These are phyloP conservation scores for Dictyostelium intermedium DNA, from an alignment of 78 protist genomes.

Conservation along the genomic window DNA sequence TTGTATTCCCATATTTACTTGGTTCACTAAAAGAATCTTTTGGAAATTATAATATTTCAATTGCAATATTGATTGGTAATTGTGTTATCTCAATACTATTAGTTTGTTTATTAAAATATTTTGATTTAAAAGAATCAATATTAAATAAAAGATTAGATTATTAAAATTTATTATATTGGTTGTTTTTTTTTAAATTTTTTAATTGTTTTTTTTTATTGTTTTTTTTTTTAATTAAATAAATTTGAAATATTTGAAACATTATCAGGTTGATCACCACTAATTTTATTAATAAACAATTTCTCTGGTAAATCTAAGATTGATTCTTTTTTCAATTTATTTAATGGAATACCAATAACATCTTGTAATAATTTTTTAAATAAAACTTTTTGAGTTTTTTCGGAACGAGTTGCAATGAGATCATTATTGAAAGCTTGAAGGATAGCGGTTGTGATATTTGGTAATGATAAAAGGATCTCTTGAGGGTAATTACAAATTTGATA, in stretches of 20 bases:
- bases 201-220: background rate
- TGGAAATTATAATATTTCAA: slow-evolving; percentile 39
- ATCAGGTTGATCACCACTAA: background rate
- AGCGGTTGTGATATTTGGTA: slow-evolving; percentile 13
- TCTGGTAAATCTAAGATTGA: slow-evolving; percentile 52
- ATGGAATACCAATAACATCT: slow-evolving; percentile 8
- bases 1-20: slow-evolving; percentile 34
- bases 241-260: background rate
- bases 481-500: background rate
- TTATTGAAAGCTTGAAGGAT: background rate
- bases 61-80: background rate
- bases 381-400: slow-evolving; percentile 38
- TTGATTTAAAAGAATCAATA: slow-evolving; percentile 36
- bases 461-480: slow-evolving; percentile 5
- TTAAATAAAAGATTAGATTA: slow-evolving; percentile 27
- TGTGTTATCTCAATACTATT: background rate
- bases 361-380: slow-evolving; percentile 31
- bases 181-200: background rate
- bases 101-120: slow-evolving; percentile 20
- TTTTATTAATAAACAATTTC: slow-evolving; percentile 27
- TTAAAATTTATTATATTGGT: too few species aligned
- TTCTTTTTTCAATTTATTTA: slow-evolving; percentile 20
- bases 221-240: slow-evolving; percentile 13
- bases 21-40: slow-evolving; percentile 10
- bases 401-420: background rate